Conservation (phyloP, 805 yeast genomes). For the Candida rishiriensis region DNA sequence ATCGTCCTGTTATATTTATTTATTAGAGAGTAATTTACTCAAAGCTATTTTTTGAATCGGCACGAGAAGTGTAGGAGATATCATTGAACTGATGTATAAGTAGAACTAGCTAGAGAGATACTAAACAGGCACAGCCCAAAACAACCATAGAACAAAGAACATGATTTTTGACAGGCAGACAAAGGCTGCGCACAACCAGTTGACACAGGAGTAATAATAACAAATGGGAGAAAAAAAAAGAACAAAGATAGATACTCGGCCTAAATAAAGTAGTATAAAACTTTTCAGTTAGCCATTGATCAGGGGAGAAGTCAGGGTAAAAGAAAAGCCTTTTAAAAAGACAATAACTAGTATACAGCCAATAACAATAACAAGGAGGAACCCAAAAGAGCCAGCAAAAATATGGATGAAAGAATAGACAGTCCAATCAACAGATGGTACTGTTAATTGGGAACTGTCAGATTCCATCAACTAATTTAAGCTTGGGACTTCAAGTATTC, state of each 20-base stretch:
- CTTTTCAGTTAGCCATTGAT: no score
- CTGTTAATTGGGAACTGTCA: no score
- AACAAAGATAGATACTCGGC: not conserved
- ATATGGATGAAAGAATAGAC: no score
- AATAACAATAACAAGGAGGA: constrained; percentile 5
- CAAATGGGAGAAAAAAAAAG: no score
- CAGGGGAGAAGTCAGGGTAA: not conserved
- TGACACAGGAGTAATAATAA: not conserved
- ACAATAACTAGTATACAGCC: constrained; percentile 20
- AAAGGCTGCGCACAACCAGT: no score
- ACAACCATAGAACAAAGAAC: not conserved
- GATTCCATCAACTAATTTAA: not conserved
- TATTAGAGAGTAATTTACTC: no score
- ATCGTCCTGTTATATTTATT: not conserved
- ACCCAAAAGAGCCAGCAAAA: not conserved
- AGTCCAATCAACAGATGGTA: no score
- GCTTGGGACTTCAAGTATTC: constrained; percentile 49
- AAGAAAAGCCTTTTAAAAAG: constrained; percentile 6
- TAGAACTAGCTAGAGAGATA: no score
- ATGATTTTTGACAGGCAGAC: no score
- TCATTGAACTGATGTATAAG: no score
- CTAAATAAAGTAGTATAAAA: constrained; percentile 1
- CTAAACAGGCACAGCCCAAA: not conserved
- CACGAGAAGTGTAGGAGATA: no score
- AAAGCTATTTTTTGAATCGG: no score